phyloP scores from a whole-genome alignment of 257 asterid genomes.

The Ehretia macrophylla region DNA sequence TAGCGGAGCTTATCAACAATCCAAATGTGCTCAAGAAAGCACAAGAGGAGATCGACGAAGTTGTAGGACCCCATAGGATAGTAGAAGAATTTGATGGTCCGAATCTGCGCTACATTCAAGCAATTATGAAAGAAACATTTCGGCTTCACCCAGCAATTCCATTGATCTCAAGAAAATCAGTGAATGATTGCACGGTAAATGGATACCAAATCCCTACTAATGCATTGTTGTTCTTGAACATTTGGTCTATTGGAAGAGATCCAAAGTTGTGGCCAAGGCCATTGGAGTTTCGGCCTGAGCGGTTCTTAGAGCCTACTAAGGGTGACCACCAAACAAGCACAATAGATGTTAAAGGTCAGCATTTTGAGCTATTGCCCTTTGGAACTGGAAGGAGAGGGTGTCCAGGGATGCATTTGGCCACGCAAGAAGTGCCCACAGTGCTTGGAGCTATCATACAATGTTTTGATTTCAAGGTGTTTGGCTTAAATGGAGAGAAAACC shows the following conservation, averaged over 20 bases:
- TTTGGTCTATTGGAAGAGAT: slow-evolving; percentile 60
- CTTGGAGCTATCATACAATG: no score
- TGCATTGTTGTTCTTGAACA: slow-evolving; percentile 48
- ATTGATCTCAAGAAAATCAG: slow-evolving; percentile 39
- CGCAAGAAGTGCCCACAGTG: no score
- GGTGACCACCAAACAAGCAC: no score
- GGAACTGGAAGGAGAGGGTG: no score
- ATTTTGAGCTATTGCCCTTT: no score
- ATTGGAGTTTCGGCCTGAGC: slow-evolving; percentile 49
- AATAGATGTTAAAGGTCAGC: no score
- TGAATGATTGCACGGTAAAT: slow-evolving; percentile 38
- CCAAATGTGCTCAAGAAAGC: slow-evolving; percentile 43
- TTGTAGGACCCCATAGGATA: slow-evolving; percentile 34
- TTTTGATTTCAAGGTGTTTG: no score
- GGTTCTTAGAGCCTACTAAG: slow-evolving; percentile 26
- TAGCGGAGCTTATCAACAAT: slow-evolving; percentile 61
- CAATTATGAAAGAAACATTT: slow-evolving; percentile 53
- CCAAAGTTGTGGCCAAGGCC: slow-evolving; percentile 54
- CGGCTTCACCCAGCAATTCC: slow-evolving; percentile 74
- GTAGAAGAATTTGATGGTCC: slow-evolving; percentile 56
- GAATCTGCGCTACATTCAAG: slow-evolving; percentile 56
- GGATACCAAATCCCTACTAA: slow-evolving; percentile 46
- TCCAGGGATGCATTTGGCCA: no score
- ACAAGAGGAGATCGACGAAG: slow-evolving; percentile 41
- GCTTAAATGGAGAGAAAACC: no score